Percentiles rank a stretch among this genome's conserved stretches.
phyloP scores from a whole-genome alignment of 441 rosid species.

The Macaranga tanarius region DNA sequence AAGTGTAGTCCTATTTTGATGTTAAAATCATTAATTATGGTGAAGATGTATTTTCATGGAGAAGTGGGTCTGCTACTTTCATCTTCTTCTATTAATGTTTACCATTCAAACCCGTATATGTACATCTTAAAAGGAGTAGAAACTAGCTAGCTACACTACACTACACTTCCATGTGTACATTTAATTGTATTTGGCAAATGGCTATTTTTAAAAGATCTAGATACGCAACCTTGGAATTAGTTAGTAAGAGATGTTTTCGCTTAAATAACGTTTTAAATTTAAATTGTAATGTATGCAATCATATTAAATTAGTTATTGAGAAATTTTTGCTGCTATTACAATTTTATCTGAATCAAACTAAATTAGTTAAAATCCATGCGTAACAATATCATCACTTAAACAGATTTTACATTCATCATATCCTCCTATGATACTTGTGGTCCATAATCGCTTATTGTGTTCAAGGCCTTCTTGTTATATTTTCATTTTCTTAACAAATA shows the following conservation, averaged over 20 bases:
- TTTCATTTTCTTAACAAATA: too few relatives aligned
- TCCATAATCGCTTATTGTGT: not conserved
- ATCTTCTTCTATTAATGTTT: conserved; percentile 7
- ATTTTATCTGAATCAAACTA: too few relatives aligned
- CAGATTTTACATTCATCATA: not conserved
- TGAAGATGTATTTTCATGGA: not conserved
- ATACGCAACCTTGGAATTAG: too few relatives aligned
- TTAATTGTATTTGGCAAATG: not conserved
- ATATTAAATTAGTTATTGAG: too few relatives aligned
- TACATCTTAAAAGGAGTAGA: too few relatives aligned
- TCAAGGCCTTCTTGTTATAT: not conserved
- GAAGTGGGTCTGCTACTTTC: not conserved
- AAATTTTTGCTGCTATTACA: too few relatives aligned
- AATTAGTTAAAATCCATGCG: too few relatives aligned
- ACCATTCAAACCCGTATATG: not conserved
- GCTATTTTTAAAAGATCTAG: too few relatives aligned
- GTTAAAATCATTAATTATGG: not conserved
- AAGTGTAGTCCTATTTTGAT: conserved; percentile 9
- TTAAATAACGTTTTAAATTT: too few relatives aligned
- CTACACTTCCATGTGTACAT: not conserved
- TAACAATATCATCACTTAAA: not conserved
- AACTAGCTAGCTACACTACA: too few relatives aligned
- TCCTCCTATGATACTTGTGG: not conserved
- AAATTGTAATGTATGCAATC: too few relatives aligned
- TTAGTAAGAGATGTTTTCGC: too few relatives aligned